phyloP scores from a whole-genome alignment of 495 filamentous ascomycete species.

The Paragyromitra xinjiangensis region DNA sequence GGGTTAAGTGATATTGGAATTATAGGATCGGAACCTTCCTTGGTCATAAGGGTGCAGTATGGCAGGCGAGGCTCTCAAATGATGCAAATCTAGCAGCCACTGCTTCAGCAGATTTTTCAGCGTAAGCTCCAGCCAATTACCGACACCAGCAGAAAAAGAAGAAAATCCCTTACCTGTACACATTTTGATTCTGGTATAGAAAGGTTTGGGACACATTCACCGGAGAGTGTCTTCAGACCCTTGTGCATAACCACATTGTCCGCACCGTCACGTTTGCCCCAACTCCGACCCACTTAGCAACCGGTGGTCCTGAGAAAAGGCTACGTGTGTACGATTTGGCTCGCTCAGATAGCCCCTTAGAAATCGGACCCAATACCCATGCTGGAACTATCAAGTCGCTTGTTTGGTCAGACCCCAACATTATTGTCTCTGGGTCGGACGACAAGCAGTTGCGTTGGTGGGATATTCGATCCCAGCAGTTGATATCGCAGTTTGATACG shows the following conservation, averaged over 20 bases:
- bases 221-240: slow-evolving; percentile 85
- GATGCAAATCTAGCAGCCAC: slow-evolving; percentile 90
- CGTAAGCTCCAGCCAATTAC: slow-evolving; percentile 65
- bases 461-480: slow-evolving; percentile 77
- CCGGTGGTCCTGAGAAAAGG: slow-evolving; percentile 95
- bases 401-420: slow-evolving; percentile 90
- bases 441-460: slow-evolving; percentile 95
- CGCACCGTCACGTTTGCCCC: slow-evolving; percentile 89
- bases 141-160: not conserved
- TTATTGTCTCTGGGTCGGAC: slow-evolving; percentile 86
- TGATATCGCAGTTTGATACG: slow-evolving; percentile 75
- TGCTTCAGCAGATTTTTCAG: slow-evolving; percentile 94
- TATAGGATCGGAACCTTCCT: slow-evolving; percentile 94
- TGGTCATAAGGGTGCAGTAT: slow-evolving; percentile 97
- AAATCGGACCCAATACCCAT: slow-evolving; percentile 85
- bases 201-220: slow-evolving; percentile 97
- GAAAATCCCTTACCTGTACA: slow-evolving; percentile 16
- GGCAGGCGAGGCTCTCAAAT: slow-evolving; percentile 88
- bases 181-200: slow-evolving; percentile 60
- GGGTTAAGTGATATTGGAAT: not conserved
- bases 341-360: slow-evolving; percentile 64
- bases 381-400: slow-evolving; percentile 90
- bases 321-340: slow-evolving; percentile 91
- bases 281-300: slow-evolving; percentile 80
- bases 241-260: slow-evolving; percentile 93